Evolutionary conservation across 1,139 yeast genomes (phyloP), one percentile per base, ranked within the genome.

Genomic region (Lodderomyces elongisporus): DNA sequence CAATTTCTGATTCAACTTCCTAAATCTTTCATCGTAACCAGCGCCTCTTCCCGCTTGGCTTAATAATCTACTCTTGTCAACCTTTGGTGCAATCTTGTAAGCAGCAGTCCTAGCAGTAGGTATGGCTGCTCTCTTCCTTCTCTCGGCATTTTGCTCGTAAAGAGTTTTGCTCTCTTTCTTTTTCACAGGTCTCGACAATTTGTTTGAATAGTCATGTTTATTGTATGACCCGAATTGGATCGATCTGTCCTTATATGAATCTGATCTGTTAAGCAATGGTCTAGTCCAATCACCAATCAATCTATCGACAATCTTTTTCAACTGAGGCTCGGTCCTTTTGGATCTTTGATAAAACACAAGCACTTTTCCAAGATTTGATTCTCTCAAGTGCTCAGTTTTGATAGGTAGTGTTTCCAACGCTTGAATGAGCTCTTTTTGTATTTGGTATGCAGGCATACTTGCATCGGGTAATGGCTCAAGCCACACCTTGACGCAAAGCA

Each of bases 391-490:
- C 52, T 88, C 94, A 1, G 97, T 89, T 60, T 89, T 89, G 52
- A 91, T 88, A 10, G 98, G 98, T 40, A 93, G 69, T 35, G 78
- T 72, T 32, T 76, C 74, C 40, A 91, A 66, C 23, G 95, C 82
- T 15, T 67, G 66, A 46, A 93, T 84, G 47, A 93, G 66, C 37
- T 84, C 91, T 56, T 84, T 85, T 57, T 93, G 98, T 45, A 93
- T 89, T 58, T 89, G 95, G 60, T 85, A 91, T 1, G 96, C 93
- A 10, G 99, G 99, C 62, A 93, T 70, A 5, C 96, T 87, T 29
- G 95, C 95, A 66, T 93, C 98, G 2, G 98, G 98, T 47, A 93
- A 70, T 27, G 99, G 99, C 57, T 93, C 99, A 39, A 93, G 70
- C 99, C 99, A 93, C 55, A 87, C 80, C 48, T 97, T 74, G 25